Evolutionary conservation across 306 rosid species (phyloP).

Genomic region (Quercus alba): DNA sequence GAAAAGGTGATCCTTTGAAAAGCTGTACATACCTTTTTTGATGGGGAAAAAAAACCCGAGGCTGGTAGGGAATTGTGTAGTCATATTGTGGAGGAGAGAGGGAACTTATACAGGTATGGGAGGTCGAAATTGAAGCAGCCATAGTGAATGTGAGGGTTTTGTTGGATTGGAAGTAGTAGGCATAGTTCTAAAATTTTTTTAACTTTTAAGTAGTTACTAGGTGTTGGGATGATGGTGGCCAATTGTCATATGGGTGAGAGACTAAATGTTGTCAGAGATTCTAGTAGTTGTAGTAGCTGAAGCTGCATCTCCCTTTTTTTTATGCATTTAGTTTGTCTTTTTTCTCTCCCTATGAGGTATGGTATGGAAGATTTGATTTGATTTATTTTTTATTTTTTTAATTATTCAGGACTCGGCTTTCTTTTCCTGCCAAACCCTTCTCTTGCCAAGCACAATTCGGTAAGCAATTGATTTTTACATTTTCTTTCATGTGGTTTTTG

Average conservation of each 20-base stretch:
- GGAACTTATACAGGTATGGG: background rate
- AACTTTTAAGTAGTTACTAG: background rate
- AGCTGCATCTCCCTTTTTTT: background rate
- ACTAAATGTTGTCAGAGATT: background rate
- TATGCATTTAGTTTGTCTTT: background rate
- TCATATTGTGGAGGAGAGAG: background rate
- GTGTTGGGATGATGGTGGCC: background rate
- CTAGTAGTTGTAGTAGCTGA: background rate
- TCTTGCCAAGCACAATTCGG: constrained; percentile 60
- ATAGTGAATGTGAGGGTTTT: background rate
- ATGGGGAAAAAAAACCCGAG: too few species aligned
- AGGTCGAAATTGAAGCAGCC: background rate
- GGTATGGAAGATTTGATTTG: background rate
- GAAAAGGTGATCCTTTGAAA: too few species aligned
- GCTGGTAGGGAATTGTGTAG: background rate
- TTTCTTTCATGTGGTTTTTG: constrained; percentile 6
- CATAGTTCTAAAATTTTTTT: background rate
- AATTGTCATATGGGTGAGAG: background rate
- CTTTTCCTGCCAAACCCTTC: constrained; percentile 45
- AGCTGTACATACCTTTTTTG: too few species aligned
- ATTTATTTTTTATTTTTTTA: background rate
- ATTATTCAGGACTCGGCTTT: constrained; percentile 49
- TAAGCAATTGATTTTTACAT: constrained; percentile 31
- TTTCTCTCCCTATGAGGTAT: background rate
- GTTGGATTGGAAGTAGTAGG: background rate